Conservation (phyloP, 805 yeast genomes). For the Pichia deserticola region DNA sequence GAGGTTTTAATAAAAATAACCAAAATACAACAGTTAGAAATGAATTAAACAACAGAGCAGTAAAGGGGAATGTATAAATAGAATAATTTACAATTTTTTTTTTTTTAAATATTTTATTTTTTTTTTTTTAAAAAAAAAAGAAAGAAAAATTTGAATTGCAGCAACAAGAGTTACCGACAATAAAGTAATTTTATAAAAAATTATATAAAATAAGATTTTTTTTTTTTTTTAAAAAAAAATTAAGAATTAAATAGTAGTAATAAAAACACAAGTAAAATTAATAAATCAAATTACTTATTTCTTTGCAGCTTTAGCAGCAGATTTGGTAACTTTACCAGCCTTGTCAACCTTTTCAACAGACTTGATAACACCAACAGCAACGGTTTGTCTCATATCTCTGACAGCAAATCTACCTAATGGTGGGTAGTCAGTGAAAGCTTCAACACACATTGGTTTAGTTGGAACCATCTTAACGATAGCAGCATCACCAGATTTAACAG, state of each 20-base stretch:
- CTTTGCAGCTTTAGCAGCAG: slow-evolving; percentile 80
- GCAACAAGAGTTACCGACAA: no score
- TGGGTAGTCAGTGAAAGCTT: slow-evolving; percentile 90
- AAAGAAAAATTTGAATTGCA: no score
- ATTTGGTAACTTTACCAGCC: slow-evolving; percentile 95
- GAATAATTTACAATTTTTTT: no score
- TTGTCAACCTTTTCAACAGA: slow-evolving; percentile 76
- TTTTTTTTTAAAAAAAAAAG: no score
- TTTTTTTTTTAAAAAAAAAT: no score
- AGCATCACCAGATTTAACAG: slow-evolving; percentile 94
- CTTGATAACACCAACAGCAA: slow-evolving; percentile 99
- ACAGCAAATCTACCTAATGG: slow-evolving; percentile 97
- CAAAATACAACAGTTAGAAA: no score
- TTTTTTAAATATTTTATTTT: no score
- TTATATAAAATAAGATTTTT: no score
- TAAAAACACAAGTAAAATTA: neutral
- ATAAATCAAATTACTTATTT: slow-evolving; percentile 38
- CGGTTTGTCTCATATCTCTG: slow-evolving; percentile 99
- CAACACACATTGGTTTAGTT: slow-evolving; percentile 90
- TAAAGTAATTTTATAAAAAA: no score
- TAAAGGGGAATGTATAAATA: no score
- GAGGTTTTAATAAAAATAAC: neutral
- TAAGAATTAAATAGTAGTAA: neutral
- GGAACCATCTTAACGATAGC: slow-evolving; percentile 88
- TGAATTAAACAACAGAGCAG: no score